These are phyloP conservation scores for Boletus sp. DNA, from an alignment of 768 basidiomycete species.

Conservation along the genomic window DNA sequence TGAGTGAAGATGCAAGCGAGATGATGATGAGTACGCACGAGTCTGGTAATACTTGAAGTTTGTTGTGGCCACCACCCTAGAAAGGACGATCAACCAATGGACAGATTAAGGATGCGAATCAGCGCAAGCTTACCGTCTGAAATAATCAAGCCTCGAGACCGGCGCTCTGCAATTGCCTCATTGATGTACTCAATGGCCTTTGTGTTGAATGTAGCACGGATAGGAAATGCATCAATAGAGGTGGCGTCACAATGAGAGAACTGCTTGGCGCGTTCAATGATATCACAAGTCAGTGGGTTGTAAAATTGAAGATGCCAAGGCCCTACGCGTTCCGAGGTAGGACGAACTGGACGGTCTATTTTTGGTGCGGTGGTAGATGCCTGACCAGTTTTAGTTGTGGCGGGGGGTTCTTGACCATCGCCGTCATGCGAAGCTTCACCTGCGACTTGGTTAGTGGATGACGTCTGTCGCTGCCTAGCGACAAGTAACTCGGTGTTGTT, in stretches of 20 bases:
- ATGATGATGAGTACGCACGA: background rate
- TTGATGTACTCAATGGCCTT: slow-evolving; percentile 1
- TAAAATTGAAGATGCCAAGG: slow-evolving; percentile 6
- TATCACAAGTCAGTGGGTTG: background rate
- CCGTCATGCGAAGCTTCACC: background rate
- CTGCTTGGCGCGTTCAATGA: slow-evolving; percentile 1
- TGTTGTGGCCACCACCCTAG: slow-evolving; percentile 7
- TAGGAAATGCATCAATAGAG: slow-evolving; percentile 4
- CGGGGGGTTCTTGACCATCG: background rate
- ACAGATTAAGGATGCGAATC: background rate
- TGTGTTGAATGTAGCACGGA: background rate
- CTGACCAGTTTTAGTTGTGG: background rate
- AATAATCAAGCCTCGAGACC: background rate
- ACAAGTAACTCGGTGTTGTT: slow-evolving; percentile 1
- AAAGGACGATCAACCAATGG: background rate
- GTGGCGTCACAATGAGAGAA: background rate
- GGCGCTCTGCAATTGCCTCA: background rate
- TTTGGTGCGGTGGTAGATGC: no score
- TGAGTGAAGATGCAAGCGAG: background rate
- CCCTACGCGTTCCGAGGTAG: background rate
- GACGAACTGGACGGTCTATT: background rate
- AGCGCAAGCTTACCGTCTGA: background rate
- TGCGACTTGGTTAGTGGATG: background rate
- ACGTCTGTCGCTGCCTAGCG: background rate
- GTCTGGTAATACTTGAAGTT: background rate